Base-by-base conservation (phyloP, 306 rosid species). In the Vigna trinervia region DNA sequence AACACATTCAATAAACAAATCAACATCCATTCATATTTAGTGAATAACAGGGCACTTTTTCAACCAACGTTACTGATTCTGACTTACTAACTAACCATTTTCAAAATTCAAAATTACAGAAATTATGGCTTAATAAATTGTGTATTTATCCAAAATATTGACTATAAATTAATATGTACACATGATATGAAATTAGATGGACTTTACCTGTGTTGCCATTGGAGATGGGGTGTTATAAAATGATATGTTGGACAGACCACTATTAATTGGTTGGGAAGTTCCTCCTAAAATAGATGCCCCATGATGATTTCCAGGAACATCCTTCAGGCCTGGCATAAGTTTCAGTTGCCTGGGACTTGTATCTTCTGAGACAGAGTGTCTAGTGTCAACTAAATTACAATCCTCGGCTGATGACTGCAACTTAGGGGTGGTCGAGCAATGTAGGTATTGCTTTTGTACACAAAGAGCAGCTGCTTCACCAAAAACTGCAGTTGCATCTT, bases 181-280 rank as follows among this genome's bases (percentile, higher is more conserved):
- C 38, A 65, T 12, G 17, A 58, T 34, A 79, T 36, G 61, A 62
- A 77, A 58, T 47, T 57, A 69, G 61, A 67, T 69, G 70, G 60
- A 66, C 84, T 67, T 41, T 86, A 92, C 99, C 94, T 92, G 99
- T 47, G 89, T 70, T 22, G 84, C 88, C 84, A 90, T 86, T 76
- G 98, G 99, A 54, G 98, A 93, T 77, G 98, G 98, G 19, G 99
- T 96, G 77, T 87, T 90, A 86, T 89, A 96, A 88, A 89, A 96
- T 62, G 94, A 82, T 58, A 85, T 39, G 84, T 84, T 88, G 52
- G 97, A 86, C 51, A 84, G 81, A 75, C 90, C 84, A 20, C 93
- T 89, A 84, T 86, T 87, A 62, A 72, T 22, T 80, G 86, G 80
- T 78, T 91, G 98, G 36, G 85, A 76, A 83, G 89, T 81, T 86